Base-by-base conservation (phyloP, 2,329 filamentous ascomycete genomes). In the Aspergillus awamori region DNA sequence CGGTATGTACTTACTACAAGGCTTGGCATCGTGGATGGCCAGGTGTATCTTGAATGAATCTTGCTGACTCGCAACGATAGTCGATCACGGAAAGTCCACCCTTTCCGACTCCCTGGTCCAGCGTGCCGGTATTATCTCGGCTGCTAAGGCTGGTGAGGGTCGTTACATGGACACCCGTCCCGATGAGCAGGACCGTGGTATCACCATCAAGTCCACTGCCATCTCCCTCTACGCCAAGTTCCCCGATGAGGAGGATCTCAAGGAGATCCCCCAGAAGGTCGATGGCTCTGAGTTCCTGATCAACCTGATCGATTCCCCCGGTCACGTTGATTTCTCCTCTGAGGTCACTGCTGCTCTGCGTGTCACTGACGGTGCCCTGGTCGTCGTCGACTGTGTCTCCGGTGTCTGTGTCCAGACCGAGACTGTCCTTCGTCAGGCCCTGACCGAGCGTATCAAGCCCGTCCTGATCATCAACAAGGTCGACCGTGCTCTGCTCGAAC, bases 381-480 rank as follows among this genome's bases (percentile, higher is more conserved):
- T 99, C 78, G 95, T 99, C 84, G 95, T 99, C 85, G 95, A 99
- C 86, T 97, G 93, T 82, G 91, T 99, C 73, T 95, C 97, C 84
- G 95, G 95, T 93, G 96, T 99, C 76, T 99, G 95, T 83, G 95
- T 99, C 80, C 95, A 99, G 88, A 99, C 95, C 79, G 95, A 99
- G 90, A 99, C 95, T 78, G 95, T 99, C 77, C 88, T 99, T 72
- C 93, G 95, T 80, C 95, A 99, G 87, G 94, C 95, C 82, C 92
- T 99, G 74, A 91, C 92, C 88, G 95, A 99, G 89, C 94, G 95
- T 85, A 99, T 99, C 84, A 98, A 98, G 91, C 95, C 95, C 77
- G 94, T 99, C 77, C 88, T 97, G 80, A 91, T 97, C 83, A 97
- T 99, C 89, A 99, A 99, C 93, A 99, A 99, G 91, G 95, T 99